Evolutionary conservation across 2,329 filamentous ascomycete genomes (phyloP).

Genomic region (Cladobotryum protrusum): DNA sequence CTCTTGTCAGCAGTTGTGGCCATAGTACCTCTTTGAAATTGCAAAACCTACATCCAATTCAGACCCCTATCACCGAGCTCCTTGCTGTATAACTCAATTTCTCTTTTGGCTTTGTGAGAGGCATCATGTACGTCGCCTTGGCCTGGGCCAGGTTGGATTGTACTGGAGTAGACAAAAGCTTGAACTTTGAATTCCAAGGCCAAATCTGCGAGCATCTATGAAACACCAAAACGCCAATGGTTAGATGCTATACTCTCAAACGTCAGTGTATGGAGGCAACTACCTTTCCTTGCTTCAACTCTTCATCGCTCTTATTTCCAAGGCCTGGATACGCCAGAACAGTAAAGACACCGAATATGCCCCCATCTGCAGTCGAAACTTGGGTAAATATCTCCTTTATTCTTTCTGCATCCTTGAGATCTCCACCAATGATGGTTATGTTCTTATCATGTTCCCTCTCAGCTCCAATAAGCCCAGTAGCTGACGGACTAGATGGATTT

Average conservation of each 20-base stretch:
- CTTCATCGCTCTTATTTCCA: conserved; percentile 6
- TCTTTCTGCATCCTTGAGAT: conserved; percentile 2
- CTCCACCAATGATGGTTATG: conserved; percentile 2
- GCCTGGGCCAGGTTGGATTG: conserved; percentile 2
- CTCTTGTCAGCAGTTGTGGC: background rate
- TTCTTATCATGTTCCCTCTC: background rate
- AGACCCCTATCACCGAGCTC: conserved; percentile 1
- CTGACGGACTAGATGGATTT: too few relatives aligned
- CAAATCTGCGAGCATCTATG: conserved; percentile 4
- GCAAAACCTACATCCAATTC: conserved; percentile 4
- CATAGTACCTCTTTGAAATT: too few relatives aligned
- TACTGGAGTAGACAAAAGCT: conserved; percentile 5
- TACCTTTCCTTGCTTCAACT: conserved; percentile 8
- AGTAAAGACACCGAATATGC: conserved; percentile 3
- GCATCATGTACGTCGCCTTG: background rate
- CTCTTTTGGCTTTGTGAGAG: conserved; percentile 2
- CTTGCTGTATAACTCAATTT: conserved; percentile 4
- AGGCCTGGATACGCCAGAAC: conserved; percentile 7
- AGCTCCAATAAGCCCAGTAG: too few relatives aligned
- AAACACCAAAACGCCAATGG: too few relatives aligned
- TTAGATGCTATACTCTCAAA: too few relatives aligned
- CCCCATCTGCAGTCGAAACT: conserved; percentile 1
- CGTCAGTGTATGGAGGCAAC: too few relatives aligned
- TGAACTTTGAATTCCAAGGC: conserved; percentile 4
- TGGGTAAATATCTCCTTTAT: conserved; percentile 1